phyloP scores from a whole-genome alignment of 2,329 filamentous ascomycete species.

The Aspergillus neotritici region DNA sequence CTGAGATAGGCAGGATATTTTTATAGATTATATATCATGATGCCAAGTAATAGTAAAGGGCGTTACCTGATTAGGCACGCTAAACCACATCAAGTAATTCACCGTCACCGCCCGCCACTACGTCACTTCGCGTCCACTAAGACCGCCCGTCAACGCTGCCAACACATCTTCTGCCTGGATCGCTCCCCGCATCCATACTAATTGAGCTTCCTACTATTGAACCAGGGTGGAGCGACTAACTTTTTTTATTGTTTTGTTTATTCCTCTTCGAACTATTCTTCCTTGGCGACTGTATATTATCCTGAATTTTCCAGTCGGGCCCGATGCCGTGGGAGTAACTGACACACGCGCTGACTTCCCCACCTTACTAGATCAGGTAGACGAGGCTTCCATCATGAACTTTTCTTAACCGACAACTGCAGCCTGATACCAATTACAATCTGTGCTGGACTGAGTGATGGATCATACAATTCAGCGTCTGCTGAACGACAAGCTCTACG shows the following conservation, averaged over 20 bases:
- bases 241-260: neutral
- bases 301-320: neutral
- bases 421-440: conserved; percentile 18
- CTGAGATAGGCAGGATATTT: no score
- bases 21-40: no score
- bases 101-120: conserved; percentile 6
- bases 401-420: conserved; percentile 16
- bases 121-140: conserved; percentile 18
- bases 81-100: no score
- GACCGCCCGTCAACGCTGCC: conserved; percentile 12
- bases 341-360: neutral
- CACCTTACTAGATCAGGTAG: neutral
- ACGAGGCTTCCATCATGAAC: conserved; percentile 21
- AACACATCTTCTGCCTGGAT: conserved; percentile 16
- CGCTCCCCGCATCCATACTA: conserved; percentile 15
- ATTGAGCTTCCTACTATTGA: conserved; percentile 3
- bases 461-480: conserved; percentile 83
- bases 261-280: neutral
- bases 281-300: neutral
- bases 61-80: no score
- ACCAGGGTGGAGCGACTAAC: conserved; percentile 6
- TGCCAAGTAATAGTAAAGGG: no score
- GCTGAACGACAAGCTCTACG: conserved; percentile 96
- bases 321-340: conserved; percentile 7
- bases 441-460: conserved; percentile 51